Percentiles rank a stretch among this genome's conserved stretches.
Conservation (phyloP, 495 filamentous ascomycete genomes). For the Poronia punctata region DNA sequence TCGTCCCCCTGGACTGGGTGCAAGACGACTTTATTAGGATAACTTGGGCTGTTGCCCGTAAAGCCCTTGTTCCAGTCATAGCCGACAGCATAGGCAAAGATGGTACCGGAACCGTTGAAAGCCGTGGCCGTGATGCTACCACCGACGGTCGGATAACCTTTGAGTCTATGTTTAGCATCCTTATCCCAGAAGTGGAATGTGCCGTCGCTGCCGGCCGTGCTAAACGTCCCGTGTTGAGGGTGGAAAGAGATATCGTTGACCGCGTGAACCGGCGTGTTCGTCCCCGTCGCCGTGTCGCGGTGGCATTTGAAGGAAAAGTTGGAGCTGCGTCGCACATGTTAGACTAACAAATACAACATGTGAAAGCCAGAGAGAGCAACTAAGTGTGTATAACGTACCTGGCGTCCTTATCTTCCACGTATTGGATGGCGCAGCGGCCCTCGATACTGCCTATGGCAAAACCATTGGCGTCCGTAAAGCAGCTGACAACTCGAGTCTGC, state of each 20-base stretch:
- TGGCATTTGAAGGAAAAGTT: slow-evolving; percentile 96
- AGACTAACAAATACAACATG: slow-evolving; percentile 7
- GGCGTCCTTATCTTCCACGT: slow-evolving; percentile 79
- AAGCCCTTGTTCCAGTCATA: slow-evolving; percentile 97
- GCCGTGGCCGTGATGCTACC: slow-evolving; percentile 71
- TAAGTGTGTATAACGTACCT: slow-evolving; percentile 38
- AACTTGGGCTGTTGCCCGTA: slow-evolving; percentile 57
- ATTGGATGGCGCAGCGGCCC: slow-evolving; percentile 82
- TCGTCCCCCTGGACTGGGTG: slow-evolving; percentile 71
- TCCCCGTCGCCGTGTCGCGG: slow-evolving; percentile 60
- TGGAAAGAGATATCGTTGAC: slow-evolving; percentile 90
- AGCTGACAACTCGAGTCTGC: slow-evolving; percentile 81
- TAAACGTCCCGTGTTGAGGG: slow-evolving; percentile 74
- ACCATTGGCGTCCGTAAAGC: slow-evolving; percentile 74
- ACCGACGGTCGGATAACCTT: slow-evolving; percentile 79
- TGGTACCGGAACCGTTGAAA: slow-evolving; percentile 69
- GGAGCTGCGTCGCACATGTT: slow-evolving; percentile 34
- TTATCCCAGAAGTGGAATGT: slow-evolving; percentile 92
- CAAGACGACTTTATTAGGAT: slow-evolving; percentile 79
- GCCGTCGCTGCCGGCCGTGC: slow-evolving; percentile 81
- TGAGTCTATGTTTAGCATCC: slow-evolving; percentile 76
- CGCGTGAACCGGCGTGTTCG: slow-evolving; percentile 71
- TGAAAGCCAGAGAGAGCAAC: background rate
- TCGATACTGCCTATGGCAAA: slow-evolving; percentile 87
- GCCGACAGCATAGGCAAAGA: slow-evolving; percentile 85